Percentiles rank a stretch among this genome's conserved stretches.
Evolutionary conservation across 176 grass and related monocot species (phyloP).

Genomic region (Elymus sibiricus): DNA sequence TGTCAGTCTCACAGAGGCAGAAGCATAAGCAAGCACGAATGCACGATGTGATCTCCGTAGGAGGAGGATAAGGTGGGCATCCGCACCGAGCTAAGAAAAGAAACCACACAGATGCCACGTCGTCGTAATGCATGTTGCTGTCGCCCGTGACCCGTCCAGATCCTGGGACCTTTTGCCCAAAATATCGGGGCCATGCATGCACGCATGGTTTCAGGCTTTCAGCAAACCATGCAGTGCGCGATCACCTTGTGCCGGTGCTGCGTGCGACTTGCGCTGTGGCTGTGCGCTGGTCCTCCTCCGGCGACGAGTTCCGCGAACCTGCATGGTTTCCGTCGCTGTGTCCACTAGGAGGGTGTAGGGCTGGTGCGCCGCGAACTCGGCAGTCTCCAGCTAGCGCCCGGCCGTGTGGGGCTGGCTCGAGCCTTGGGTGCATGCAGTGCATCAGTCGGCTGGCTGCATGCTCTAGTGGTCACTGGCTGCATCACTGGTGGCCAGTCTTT

Average conservation of each 20-base stretch:
- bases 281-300: neutral
- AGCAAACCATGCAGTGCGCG: too few relatives aligned
- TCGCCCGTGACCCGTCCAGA: neutral
- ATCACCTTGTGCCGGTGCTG: too few relatives aligned
- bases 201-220: too few relatives aligned
- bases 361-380: neutral
- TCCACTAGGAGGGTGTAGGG: neutral
- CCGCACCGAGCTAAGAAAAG: neutral
- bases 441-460: neutral
- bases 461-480: too few relatives aligned
- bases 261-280: neutral
- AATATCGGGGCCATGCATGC: neutral
- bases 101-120: neutral
- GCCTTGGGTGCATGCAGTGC: neutral
- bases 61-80: too few relatives aligned
- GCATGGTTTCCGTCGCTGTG: neutral
- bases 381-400: neutral
- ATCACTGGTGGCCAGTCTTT: neutral
- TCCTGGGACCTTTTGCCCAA: neutral
- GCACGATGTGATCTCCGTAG: too few relatives aligned
- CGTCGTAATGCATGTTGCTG: neutral
- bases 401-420: neutral
- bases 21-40: too few relatives aligned
- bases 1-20: too few relatives aligned
- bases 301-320: neutral